phyloP scores from a whole-genome alignment of 1,139 yeast species.

The Diutina rugosa region DNA sequence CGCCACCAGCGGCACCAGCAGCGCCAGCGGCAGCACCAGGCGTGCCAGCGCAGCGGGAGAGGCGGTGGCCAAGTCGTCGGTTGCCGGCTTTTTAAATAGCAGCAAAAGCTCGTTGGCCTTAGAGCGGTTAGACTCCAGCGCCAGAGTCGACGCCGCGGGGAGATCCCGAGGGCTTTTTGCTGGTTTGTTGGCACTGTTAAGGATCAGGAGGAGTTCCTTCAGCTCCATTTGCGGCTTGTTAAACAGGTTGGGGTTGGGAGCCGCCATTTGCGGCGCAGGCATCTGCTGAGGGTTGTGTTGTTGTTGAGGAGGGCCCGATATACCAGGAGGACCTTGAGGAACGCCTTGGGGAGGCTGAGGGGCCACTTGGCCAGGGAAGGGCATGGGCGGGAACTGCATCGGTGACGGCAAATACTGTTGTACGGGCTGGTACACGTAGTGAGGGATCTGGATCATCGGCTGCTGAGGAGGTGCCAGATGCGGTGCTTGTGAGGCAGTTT shows the following conservation, averaged over 20 bases:
- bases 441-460: slow-evolving; percentile 4
- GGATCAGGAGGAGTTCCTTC: slow-evolving; percentile 38
- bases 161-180: slow-evolving; percentile 7
- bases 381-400: neutral
- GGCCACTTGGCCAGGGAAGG: neutral
- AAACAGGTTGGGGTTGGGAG: slow-evolving; percentile 27
- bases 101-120: neutral
- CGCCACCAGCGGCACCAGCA: neutral
- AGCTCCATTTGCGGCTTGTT: slow-evolving; percentile 25
- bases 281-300: slow-evolving; percentile 8
- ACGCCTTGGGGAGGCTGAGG: neutral
- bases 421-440: slow-evolving; percentile 6
- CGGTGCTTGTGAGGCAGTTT: slow-evolving; percentile 4
- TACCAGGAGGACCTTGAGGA: neutral
- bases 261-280: slow-evolving; percentile 5
- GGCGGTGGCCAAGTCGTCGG: neutral
- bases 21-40: neutral
- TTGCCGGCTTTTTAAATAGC: neutral
- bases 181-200: slow-evolving; percentile 19
- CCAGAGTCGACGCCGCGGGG: slow-evolving; percentile 3
- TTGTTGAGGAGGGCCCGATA: neutral
- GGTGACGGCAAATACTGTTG: slow-evolving; percentile 13
- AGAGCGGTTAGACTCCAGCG: slow-evolving; percentile 8
- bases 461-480: neutral
- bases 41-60: neutral